Conservation (phyloP, 176 grass and related monocot genomes). For the Eragrostis curvula region DNA sequence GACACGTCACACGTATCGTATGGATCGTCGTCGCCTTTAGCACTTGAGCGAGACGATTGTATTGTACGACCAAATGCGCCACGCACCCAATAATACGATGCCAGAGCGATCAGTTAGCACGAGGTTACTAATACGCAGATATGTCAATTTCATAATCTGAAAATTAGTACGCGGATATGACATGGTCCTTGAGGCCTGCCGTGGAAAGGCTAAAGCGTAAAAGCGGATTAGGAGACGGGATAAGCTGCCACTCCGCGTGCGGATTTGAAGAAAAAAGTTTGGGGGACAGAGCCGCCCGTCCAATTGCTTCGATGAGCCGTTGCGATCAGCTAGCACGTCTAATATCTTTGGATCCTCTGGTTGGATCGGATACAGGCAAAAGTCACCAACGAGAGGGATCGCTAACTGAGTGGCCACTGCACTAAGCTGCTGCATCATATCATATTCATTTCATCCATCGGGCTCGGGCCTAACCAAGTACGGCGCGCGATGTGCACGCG, state of each 20-base stretch:
- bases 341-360: neutral
- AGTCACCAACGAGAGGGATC: neutral
- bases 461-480: neutral
- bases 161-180: neutral
- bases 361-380: neutral
- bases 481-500: neutral
- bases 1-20: constrained; percentile 15
- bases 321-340: neutral
- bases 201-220: neutral
- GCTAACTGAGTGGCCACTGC: constrained; percentile 27
- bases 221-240: neutral
- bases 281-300: neutral
- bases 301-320: constrained; percentile 16
- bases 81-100: neutral
- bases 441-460: neutral
- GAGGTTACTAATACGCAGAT: neutral
- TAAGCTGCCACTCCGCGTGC: constrained; percentile 13
- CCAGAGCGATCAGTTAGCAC: neutral
- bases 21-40: neutral
- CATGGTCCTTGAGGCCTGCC: neutral
- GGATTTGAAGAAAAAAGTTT: neutral
- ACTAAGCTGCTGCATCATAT: constrained; percentile 10
- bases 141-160: neutral
- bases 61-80: neutral
- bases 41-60: neutral